Base-by-base conservation (phyloP, 176 grass and related monocot species). In the Oryza nivara region DNA sequence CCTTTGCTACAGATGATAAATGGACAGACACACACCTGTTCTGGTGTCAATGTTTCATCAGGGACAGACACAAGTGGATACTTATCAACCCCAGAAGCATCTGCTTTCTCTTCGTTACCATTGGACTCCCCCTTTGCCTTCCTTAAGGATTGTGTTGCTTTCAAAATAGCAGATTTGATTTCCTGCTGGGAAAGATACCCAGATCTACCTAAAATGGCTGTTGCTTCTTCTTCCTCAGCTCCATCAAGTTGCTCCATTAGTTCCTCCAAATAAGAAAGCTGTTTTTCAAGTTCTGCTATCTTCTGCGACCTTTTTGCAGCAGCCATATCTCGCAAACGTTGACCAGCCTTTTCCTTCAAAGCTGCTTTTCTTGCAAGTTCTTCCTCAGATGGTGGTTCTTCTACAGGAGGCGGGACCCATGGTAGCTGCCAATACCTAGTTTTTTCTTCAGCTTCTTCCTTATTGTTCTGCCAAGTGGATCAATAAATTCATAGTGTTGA, bases 361-460 rank as follows among this genome's bases (percentile, higher is more conserved):
- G 96, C 96, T 68, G 93, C 96, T 83, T 95, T 98, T 81, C 96
- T 92, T 67, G 93, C 89, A 76, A 98, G 91, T 70, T 98, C 96
- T 91, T 98, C 96, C 90, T 98, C 89, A 22, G 96, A 95, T 47
- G 96, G 96, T 23, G 82, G 86, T 80, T 93, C 96, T 80, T 88
- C 96, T 90, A 89, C 89, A 76, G 96, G 91, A 87, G 91, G 91
- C 11, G 92, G 91, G 54, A 98, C 88, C 93, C 93, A 98, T 78
- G 96, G 96, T 84, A 98, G 91, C 78, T 98, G 96, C 96, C 96
- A 98, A 78, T 88, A 89, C 89, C 93, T 73, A 23, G 92, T 98
- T 82, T 96, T 98, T 54, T 94, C 93, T 87, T 98, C 91, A 83
- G 93, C 91, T 80, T 93, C 89, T 85, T 98, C 90, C 74, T 83